These are phyloP conservation scores for Metarhizium robertsii DNA, from an alignment of 2,329 filamentous ascomycete species.

Conservation along the genomic window DNA sequence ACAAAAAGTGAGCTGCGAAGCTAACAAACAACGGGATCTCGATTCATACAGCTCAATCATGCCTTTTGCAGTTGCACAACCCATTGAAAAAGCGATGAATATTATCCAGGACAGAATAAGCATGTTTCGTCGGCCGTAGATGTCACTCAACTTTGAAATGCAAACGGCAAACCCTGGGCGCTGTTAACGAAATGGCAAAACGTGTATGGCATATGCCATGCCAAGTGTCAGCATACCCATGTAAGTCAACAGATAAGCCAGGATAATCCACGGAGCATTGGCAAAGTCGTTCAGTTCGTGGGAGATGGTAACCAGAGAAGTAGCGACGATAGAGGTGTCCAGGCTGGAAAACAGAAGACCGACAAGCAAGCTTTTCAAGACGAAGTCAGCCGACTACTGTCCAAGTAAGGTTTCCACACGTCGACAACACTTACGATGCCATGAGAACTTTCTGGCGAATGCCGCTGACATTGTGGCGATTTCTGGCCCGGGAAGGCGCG, in stretches of 20 bases:
- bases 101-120: conserved; percentile 42
- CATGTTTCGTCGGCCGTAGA: conserved; percentile 45
- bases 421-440: conserved; percentile 19
- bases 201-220: no score
- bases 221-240: conserved; percentile 29
- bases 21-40: background rate
- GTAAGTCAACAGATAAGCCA: conserved; percentile 48
- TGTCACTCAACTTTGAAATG: conserved; percentile 50
- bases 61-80: conserved; percentile 38
- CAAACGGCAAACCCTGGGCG: conserved; percentile 42
- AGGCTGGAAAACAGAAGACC: conserved; percentile 48
- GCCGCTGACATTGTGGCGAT: conserved; percentile 3
- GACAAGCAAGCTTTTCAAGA: conserved; percentile 32
- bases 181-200: conserved; percentile 5
- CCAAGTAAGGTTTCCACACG: no score
- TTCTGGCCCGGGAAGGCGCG: background rate
- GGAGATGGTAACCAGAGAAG: conserved; percentile 47
- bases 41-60: conserved; percentile 41
- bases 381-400: background rate
- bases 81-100: conserved; percentile 46
- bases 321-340: conserved; percentile 49
- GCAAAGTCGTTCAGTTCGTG: conserved; percentile 40
- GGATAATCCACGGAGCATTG: conserved; percentile 44
- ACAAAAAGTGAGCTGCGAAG: conserved; percentile 10
- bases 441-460: conserved; percentile 23